Percentiles rank a stretch among this genome's conserved stretches.
These are phyloP conservation scores for Uromyces viciae-fabae DNA, from an alignment of 1,284 basidiomycete genomes.

Conservation along the genomic window DNA sequence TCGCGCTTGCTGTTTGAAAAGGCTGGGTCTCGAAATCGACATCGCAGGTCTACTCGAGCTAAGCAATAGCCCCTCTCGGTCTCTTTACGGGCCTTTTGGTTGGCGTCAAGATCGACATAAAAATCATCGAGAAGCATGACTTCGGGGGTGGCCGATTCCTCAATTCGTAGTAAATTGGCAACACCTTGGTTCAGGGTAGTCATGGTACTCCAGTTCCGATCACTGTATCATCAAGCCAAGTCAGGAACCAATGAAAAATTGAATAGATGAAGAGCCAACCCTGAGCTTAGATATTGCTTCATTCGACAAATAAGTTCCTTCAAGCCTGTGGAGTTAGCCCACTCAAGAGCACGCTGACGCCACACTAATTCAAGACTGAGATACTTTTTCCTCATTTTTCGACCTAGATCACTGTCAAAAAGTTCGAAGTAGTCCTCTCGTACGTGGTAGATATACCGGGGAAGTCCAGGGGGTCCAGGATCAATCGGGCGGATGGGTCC, in stretches of 20 bases:
- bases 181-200: constrained; percentile 26
- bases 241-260: neutral
- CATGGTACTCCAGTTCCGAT: constrained; percentile 40
- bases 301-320: constrained; percentile 13
- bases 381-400: constrained; percentile 22
- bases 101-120: neutral
- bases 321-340: constrained; percentile 27
- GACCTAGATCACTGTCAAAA: constrained; percentile 25
- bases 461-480: constrained; percentile 3
- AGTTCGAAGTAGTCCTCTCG: constrained; percentile 40
- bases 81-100: neutral
- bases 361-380: constrained; percentile 35
- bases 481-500: neutral
- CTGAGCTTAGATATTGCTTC: constrained; percentile 2
- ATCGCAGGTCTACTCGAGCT: constrained; percentile 31
- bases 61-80: constrained; percentile 30
- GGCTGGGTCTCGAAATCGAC: neutral
- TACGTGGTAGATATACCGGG: constrained; percentile 15
- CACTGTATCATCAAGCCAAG: neutral
- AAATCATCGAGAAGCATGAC: constrained; percentile 4
- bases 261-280: neutral
- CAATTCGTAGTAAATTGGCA: neutral
- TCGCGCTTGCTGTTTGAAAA: constrained; percentile 1
- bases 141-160: constrained; percentile 4
- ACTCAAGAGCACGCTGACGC: constrained; percentile 29